Evolutionary conservation across 805 yeast species (phyloP).

Genomic region (Saccharomycodes ludwigii): DNA sequence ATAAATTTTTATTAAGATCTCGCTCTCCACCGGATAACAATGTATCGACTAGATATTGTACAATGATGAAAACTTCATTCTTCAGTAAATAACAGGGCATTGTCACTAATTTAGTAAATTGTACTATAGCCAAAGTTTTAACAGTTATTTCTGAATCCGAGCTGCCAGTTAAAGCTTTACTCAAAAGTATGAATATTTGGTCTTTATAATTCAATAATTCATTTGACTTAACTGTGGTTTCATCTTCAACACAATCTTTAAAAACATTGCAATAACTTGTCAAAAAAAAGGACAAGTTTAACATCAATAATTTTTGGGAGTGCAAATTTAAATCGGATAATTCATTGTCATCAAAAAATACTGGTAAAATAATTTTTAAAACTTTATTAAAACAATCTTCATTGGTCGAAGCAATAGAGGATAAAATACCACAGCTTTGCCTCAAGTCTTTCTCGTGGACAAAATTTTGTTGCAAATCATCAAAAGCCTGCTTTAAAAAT

Average conservation of each 20-base stretch:
- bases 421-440: slow-evolving; percentile 50
- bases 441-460: slow-evolving; percentile 40
- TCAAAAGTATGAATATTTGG: slow-evolving; percentile 49
- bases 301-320: slow-evolving; percentile 46
- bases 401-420: slow-evolving; percentile 41
- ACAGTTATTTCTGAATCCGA: slow-evolving; percentile 60
- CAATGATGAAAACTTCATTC: slow-evolving; percentile 49
- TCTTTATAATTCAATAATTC: slow-evolving; percentile 44
- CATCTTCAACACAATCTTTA: slow-evolving; percentile 3
- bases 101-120: slow-evolving; percentile 43
- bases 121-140: slow-evolving; percentile 52
- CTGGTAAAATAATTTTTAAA: slow-evolving; percentile 33
- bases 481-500: slow-evolving; percentile 28
- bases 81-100: slow-evolving; percentile 35
- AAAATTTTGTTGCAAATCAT: slow-evolving; percentile 45
- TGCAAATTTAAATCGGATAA: slow-evolving; percentile 35
- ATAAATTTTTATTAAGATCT: slow-evolving; percentile 40
- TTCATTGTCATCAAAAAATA: slow-evolving; percentile 20
- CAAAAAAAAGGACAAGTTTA: slow-evolving; percentile 46
- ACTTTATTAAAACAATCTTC: slow-evolving; percentile 34
- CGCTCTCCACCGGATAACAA: slow-evolving; percentile 28
- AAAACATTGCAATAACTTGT: slow-evolving; percentile 37
- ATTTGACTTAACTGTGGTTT: slow-evolving; percentile 15
- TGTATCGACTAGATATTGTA: slow-evolving; percentile 54
- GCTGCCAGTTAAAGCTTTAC: slow-evolving; percentile 57